Conservation (phyloP, 2,329 filamentous ascomycete species). For the Cercospora beticola region DNA sequence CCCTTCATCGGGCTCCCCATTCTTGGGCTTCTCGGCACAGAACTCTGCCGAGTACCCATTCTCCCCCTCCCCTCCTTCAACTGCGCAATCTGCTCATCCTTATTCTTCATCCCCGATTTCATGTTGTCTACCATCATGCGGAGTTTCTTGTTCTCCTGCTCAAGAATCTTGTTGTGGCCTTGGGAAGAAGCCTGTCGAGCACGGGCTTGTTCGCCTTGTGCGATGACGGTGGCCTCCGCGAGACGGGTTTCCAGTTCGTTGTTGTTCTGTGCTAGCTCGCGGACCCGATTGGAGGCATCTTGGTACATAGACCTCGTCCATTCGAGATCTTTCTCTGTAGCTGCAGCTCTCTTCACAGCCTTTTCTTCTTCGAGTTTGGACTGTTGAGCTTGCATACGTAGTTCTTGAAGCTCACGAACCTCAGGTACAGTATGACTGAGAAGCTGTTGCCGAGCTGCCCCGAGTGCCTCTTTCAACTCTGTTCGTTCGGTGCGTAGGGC, state of each 20-base stretch:
- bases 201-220: constrained; percentile 32
- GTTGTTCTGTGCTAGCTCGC: constrained; percentile 50
- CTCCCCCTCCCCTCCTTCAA: constrained; percentile 38
- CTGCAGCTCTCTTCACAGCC: constrained; percentile 35
- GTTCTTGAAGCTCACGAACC: constrained; percentile 35
- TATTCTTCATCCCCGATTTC: constrained; percentile 32
- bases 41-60: constrained; percentile 39
- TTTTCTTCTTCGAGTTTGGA: constrained; percentile 30
- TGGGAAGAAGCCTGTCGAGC: constrained; percentile 31
- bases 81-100: constrained; percentile 39
- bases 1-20: constrained; percentile 36
- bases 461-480: constrained; percentile 33
- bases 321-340: constrained; percentile 51
- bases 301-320: constrained; percentile 62
- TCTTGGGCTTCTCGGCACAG: constrained; percentile 40
- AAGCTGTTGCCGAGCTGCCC: constrained; percentile 31
- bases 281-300: constrained; percentile 52
- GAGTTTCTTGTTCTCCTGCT: constrained; percentile 32
- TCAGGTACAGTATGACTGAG: constrained; percentile 36
- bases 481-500: constrained; percentile 32
- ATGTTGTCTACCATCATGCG: constrained; percentile 32
- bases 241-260: constrained; percentile 45
- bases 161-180: constrained; percentile 24
- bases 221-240: constrained; percentile 27
- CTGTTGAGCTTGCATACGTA: constrained; percentile 27